Conservation (phyloP, 2,329 filamentous ascomycete genomes). For the Aureobasidium melanogenum region DNA sequence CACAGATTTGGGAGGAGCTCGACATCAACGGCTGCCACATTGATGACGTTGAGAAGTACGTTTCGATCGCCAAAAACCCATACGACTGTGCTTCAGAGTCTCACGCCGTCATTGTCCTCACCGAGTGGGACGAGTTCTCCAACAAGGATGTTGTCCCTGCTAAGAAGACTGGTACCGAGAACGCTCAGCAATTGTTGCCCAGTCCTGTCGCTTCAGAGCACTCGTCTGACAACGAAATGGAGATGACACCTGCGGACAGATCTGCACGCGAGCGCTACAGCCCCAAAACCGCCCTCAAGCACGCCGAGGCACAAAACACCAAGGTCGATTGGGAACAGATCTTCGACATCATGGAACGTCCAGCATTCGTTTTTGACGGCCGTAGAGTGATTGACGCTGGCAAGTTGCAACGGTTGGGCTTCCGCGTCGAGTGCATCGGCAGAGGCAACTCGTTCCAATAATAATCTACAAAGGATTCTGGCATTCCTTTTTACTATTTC, state of each 20-base stretch:
- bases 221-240: slow-evolving; percentile 9
- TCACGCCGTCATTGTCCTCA: slow-evolving; percentile 27
- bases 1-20: slow-evolving; percentile 27
- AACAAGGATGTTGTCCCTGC: slow-evolving; percentile 19
- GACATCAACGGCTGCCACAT: slow-evolving; percentile 15
- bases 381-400: slow-evolving; percentile 27
- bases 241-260: slow-evolving; percentile 4
- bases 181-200: slow-evolving; percentile 5
- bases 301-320: slow-evolving; percentile 7
- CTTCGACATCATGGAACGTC: slow-evolving; percentile 25
- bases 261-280: slow-evolving; percentile 9
- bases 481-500: background rate
- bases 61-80: slow-evolving; percentile 23
- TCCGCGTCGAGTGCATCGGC: slow-evolving; percentile 28
- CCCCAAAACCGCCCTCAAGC: slow-evolving; percentile 5
- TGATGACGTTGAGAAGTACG: slow-evolving; percentile 19
- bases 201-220: slow-evolving; percentile 1
- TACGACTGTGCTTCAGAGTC: slow-evolving; percentile 26
- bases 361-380: slow-evolving; percentile 29
- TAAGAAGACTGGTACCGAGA: background rate
- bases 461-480: background rate
- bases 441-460: slow-evolving; percentile 1
- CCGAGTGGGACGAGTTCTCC: slow-evolving; percentile 29
- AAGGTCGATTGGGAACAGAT: slow-evolving; percentile 26
- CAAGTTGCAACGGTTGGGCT: slow-evolving; percentile 26